Percentiles rank a stretch among this genome's conserved stretches.
phyloP scores from a whole-genome alignment of 805 yeast species.

The Yarrowia deformans region DNA sequence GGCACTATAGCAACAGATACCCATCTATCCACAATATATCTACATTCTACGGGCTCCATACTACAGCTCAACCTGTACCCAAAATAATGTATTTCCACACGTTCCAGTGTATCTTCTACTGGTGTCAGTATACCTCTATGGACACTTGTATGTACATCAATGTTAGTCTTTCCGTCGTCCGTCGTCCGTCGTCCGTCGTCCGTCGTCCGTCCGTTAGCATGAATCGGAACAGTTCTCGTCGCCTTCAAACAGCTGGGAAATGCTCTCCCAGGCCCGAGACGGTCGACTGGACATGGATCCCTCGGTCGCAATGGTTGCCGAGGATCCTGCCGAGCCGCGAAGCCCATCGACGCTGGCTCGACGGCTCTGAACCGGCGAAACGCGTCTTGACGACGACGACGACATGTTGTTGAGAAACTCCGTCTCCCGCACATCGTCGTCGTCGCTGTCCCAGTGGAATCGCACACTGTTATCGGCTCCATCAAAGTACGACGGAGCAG shows the following conservation, averaged over 20 bases:
- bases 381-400: constrained; percentile 10
- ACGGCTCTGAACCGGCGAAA: constrained; percentile 15
- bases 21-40: no score
- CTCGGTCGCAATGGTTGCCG: not conserved
- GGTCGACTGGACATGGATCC: constrained; percentile 10
- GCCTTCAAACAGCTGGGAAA: constrained; percentile 33
- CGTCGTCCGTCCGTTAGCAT: no score
- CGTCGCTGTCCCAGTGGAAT: constrained; percentile 38
- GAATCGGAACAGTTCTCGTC: constrained; percentile 37
- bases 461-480: constrained; percentile 18
- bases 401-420: constrained; percentile 30
- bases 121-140: not conserved
- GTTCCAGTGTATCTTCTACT: no score
- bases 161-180: not conserved
- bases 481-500: constrained; percentile 26
- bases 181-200: no score
- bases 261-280: constrained; percentile 26
- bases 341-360: constrained; percentile 24
- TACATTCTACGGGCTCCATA: no score
- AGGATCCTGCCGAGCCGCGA: not conserved
- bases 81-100: not conserved
- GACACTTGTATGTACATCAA: not conserved
- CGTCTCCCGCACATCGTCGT: constrained; percentile 35
- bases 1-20: no score
- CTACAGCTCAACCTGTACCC: no score